Evolutionary conservation across 306 rosid species (phyloP), one percentile per base, ranked within the genome.

Genomic region (Rosa chinensis): DNA sequence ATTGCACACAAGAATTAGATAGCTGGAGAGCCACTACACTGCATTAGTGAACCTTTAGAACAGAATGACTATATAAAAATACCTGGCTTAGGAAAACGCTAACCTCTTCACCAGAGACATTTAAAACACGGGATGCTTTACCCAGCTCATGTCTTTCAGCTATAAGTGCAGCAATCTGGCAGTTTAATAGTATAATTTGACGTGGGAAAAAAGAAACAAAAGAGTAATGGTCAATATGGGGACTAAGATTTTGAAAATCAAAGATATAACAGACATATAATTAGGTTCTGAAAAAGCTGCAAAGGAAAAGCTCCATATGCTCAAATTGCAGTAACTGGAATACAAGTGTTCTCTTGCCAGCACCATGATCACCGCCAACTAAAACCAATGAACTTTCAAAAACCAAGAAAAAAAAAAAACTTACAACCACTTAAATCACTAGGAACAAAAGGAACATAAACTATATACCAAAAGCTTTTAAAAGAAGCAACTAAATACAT

Each of bases 31-130:
- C 10, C 43, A 20, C 32, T 37, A 10, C 35, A 63, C 6, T 21
- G 50, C 40, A 21, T 10, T 0, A 56, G 35, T 11, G 49, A 42
- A 61, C 16, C 75, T 50, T 25, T 17, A 17, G 16, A 14, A 10
- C 18, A 47, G 48, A 76, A 49, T 66, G 28, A 48, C 25, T 18
- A 75, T 45, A 25, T 53, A 58, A 55, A 10, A 75, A 47, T 18
- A 40, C 39, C 32, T 43, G 70, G 77, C 75, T 11, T 20, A 49
- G 11, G 20, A 63, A 35, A 70, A 44, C 45, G 61, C 83, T 79
- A 64, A 95, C 99, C 99, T 95, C 99, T 90, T 95, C 99, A 75
- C 99, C 99, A 35, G 99, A 95, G 40, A 95, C 97, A 74, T 92
- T 92, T 66, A 95, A 79, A 64, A 92, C 97, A 17, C 90, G 81